phyloP scores from a whole-genome alignment of 371 early-diverging fungal species.

The Mortierella sp. region DNA sequence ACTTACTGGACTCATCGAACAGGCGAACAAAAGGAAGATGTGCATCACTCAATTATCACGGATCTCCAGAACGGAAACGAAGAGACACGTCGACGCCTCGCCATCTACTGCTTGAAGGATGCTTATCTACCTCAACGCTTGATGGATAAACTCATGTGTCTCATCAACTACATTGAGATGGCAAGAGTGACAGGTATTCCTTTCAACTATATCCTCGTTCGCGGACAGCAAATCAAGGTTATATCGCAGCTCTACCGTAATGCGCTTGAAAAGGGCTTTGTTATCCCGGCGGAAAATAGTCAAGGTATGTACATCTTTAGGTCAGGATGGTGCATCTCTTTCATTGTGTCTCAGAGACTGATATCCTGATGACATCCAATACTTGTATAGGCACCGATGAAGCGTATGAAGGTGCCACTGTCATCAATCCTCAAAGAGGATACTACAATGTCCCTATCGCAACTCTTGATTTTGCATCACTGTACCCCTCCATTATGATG shows the following conservation, averaged over 20 bases:
- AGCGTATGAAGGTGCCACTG: slow-evolving; percentile 98
- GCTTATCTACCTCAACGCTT: slow-evolving; percentile 97
- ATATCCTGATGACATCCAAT: too few relatives aligned
- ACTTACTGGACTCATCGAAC: too few relatives aligned
- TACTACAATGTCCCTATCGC: slow-evolving; percentile 98
- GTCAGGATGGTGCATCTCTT: too few relatives aligned
- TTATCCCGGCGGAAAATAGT: slow-evolving; percentile 92
- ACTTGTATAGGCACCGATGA: slow-evolving; percentile 74
- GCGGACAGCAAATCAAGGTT: slow-evolving; percentile 99
- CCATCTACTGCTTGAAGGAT: slow-evolving; percentile 99
- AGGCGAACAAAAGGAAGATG: slow-evolving; percentile 99
- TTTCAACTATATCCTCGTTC: slow-evolving; percentile 94
- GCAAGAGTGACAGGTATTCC: slow-evolving; percentile 99
- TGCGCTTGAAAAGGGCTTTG: slow-evolving; percentile 84
- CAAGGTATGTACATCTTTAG: slow-evolving; percentile 63
- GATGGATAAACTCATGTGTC: slow-evolving; percentile 96
- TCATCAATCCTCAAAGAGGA: slow-evolving; percentile 98
- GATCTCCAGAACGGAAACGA: slow-evolving; percentile 95
- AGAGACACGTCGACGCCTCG: slow-evolving; percentile 97
- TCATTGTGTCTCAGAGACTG: background rate
- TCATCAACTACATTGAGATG: slow-evolving; percentile 99
- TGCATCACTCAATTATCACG: slow-evolving; percentile 98
- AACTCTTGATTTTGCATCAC: slow-evolving; percentile 98
- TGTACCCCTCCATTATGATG: slow-evolving; percentile 99
- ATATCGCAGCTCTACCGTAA: slow-evolving; percentile 97